These are phyloP conservation scores for Pythium phragmiticola DNA, from an alignment of 352 stramenopile species.

Conservation along the genomic window DNA sequence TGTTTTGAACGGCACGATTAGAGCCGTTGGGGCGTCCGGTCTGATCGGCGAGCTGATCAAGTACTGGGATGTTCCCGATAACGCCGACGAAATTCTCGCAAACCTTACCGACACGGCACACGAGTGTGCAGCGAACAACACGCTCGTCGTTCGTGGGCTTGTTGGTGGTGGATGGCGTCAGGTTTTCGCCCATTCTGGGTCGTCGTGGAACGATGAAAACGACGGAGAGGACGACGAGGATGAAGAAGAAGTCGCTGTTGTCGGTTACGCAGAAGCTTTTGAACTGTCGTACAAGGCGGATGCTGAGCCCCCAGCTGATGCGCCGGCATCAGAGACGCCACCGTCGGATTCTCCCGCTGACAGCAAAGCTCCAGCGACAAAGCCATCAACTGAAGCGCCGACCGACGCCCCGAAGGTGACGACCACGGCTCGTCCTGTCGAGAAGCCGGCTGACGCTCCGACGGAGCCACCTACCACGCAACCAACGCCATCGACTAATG, in stretches of 20 bases:
- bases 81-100: constrained; percentile 20
- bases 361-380: not conserved
- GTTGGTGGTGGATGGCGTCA: constrained; percentile 34
- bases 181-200: constrained; percentile 22
- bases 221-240: constrained; percentile 11
- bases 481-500: not conserved
- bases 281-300: constrained; percentile 23
- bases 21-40: constrained; percentile 21
- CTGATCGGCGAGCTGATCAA: constrained; percentile 22
- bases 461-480: not conserved
- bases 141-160: constrained; percentile 23
- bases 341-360: not conserved
- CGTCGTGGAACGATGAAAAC: constrained; percentile 1
- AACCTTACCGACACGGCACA: constrained; percentile 11
- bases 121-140: constrained; percentile 27
- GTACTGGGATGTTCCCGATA: constrained; percentile 23
- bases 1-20: constrained; percentile 23
- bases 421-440: not conserved
- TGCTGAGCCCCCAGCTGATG: not conserved
- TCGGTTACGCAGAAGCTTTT: constrained; percentile 33
- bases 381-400: not conserved
- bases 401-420: not conserved
- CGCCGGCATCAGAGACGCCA: constrained; percentile 12
- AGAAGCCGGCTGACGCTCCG: not conserved
- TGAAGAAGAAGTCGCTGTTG: constrained; percentile 13